phyloP scores from a whole-genome alignment of 2,329 filamentous ascomycete genomes.

The Periglandula ipomoeae region DNA sequence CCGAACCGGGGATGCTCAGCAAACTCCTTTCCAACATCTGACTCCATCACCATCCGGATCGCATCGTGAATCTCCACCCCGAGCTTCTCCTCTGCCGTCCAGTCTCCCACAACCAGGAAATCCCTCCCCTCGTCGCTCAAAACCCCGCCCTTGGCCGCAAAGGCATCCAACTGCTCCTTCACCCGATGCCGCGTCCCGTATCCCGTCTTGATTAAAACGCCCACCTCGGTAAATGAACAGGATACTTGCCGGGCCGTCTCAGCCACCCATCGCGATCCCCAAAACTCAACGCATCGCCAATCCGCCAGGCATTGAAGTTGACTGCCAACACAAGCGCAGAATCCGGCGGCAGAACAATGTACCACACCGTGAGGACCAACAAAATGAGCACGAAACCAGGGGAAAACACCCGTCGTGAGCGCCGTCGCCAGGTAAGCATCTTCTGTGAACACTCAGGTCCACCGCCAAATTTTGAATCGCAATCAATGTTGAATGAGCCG shows the following conservation, averaged over 20 bases:
- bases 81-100: constrained; percentile 27
- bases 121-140: constrained; percentile 29
- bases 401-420: constrained; percentile 20
- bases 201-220: constrained; percentile 45
- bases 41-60: constrained; percentile 26
- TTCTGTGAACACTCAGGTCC: not conserved
- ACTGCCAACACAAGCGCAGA: constrained; percentile 24
- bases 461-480: not conserved
- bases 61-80: constrained; percentile 32
- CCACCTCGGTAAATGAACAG: constrained; percentile 39
- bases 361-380: constrained; percentile 17
- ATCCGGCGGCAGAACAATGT: constrained; percentile 23
- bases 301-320: constrained; percentile 24
- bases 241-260: constrained; percentile 26
- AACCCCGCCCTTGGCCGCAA: constrained; percentile 23
- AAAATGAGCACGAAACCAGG: constrained; percentile 15
- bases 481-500: not conserved
- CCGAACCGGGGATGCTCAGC: constrained; percentile 24
- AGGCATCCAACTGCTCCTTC: constrained; percentile 35
- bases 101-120: constrained; percentile 43
- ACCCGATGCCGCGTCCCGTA: constrained; percentile 44
- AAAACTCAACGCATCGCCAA: constrained; percentile 21
- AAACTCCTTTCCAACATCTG: constrained; percentile 18
- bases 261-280: constrained; percentile 33
- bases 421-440: constrained; percentile 18